A percentile compares a stretch with the other conserved stretches of the same genome.
Conservation (phyloP, 179 eudicot species). For the Beta macrorhiza region DNA sequence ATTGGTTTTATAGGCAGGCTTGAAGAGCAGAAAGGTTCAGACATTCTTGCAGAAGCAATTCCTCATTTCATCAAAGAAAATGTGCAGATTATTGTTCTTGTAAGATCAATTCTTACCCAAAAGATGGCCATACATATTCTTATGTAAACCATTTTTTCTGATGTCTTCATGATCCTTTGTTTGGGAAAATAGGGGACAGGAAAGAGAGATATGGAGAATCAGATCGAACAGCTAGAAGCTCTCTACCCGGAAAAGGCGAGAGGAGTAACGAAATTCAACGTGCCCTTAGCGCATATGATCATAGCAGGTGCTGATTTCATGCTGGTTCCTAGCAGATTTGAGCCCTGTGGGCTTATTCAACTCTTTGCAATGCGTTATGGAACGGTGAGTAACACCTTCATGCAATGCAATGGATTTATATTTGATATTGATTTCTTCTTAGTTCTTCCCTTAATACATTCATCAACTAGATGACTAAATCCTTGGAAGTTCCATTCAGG, state of each 20-base stretch:
- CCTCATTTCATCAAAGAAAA: conserved; percentile 53
- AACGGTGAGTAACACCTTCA: conserved; percentile 64
- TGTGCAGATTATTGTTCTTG: conserved; percentile 74
- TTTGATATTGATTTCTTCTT: neutral
- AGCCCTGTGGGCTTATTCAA: conserved; percentile 95
- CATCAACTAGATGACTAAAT: neutral
- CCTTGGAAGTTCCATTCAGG: conserved; percentile 30
- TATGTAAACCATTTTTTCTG: neutral
- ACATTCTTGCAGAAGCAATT: conserved; percentile 79
- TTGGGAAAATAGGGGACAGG: conserved; percentile 70
- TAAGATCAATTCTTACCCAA: conserved; percentile 28
- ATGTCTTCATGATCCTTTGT: neutral
- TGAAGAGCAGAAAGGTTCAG: conserved; percentile 95
- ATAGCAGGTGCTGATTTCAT: conserved; percentile 78
- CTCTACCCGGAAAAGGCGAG: conserved; percentile 65
- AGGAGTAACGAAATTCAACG: conserved; percentile 75
- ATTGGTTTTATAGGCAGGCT: conserved; percentile 91
- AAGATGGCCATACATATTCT: neutral
- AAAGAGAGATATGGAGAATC: conserved; percentile 68
- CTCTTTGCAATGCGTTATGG: conserved; percentile 92
- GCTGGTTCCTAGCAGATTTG: conserved; percentile 85
- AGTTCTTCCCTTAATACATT: neutral
- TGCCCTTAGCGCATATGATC: conserved; percentile 77
- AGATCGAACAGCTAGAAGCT: conserved; percentile 59
- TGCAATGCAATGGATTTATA: conserved; percentile 76